Evolutionary conservation across 2,329 filamentous ascomycete genomes (phyloP).

Genomic region (Fusarium continuum): DNA sequence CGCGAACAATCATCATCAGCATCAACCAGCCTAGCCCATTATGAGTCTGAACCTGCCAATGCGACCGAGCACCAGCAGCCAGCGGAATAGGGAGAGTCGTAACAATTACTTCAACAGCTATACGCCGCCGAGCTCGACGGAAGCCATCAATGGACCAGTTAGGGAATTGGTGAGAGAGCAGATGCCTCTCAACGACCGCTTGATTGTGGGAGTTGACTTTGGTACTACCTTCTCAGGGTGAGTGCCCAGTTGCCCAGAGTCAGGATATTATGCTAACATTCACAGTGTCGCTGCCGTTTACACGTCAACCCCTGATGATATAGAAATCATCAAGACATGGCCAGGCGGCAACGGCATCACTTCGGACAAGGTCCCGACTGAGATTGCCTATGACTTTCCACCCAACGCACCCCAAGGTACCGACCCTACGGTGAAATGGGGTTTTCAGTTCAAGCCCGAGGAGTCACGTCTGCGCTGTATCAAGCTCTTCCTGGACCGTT

Average conservation of each 20-base stretch:
- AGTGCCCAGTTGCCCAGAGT: constrained; percentile 44
- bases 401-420: constrained; percentile 46
- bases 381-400: constrained; percentile 70
- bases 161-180: constrained; percentile 64
- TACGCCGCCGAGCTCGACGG: constrained; percentile 64
- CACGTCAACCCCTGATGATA: constrained; percentile 78
- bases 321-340: constrained; percentile 87
- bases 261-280: constrained; percentile 7
- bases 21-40: constrained; percentile 29
- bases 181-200: constrained; percentile 64
- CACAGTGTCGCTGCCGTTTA: constrained; percentile 73
- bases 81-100: constrained; percentile 62
- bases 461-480: constrained; percentile 81
- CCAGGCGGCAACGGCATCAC: constrained; percentile 85
- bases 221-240: constrained; percentile 85
- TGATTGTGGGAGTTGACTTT: constrained; percentile 84
- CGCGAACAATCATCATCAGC: constrained; percentile 3
- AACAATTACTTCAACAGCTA: constrained; percentile 65
- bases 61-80: constrained; percentile 56
- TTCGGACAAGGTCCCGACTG: constrained; percentile 87
- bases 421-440: constrained; percentile 73
- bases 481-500: constrained; percentile 83
- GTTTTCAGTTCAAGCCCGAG: constrained; percentile 83
- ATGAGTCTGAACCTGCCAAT: constrained; percentile 64
- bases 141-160: constrained; percentile 70